These are phyloP conservation scores for Cladosporium velox DNA, from an alignment of 2,329 filamentous ascomycete genomes.

Conservation along the genomic window DNA sequence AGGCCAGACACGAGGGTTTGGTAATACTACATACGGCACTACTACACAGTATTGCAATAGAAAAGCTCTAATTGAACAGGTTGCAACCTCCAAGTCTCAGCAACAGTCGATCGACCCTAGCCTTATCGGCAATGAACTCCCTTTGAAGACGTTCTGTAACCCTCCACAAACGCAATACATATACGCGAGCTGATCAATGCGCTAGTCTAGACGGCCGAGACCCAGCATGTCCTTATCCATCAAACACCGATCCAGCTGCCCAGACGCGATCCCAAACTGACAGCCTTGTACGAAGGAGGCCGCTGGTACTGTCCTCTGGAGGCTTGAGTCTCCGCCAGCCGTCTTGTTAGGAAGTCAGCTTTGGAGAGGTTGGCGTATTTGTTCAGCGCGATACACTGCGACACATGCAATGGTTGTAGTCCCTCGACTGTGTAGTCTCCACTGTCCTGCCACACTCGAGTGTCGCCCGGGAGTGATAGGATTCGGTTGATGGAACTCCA, in stretches of 20 bases:
- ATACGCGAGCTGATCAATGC: neutral
- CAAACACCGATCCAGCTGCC: neutral
- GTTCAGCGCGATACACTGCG: neutral
- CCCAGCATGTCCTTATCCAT: neutral
- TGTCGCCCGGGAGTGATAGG: neutral
- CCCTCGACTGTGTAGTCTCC: neutral
- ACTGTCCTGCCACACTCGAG: constrained; percentile 10
- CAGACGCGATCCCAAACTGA: neutral
- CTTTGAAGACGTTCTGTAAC: neutral
- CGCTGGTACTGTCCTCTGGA: neutral
- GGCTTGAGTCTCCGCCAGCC: neutral
- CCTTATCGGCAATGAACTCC: neutral
- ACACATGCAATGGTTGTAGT: neutral
- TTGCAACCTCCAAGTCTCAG: neutral
- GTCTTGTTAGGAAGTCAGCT: neutral
- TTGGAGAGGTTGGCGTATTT: neutral
- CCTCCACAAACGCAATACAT: neutral
- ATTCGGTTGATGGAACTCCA: constrained; percentile 11
- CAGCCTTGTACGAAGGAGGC: neutral
- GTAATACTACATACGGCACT: neutral
- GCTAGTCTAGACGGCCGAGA: neutral
- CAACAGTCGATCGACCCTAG: neutral
- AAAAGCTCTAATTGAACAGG: neutral
- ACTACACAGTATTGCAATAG: neutral
- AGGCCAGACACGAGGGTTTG: neutral